Evolutionary conservation across 805 yeast species (phyloP), one percentile per base, ranked within the genome.

Genomic region (Candida boidinii): DNA sequence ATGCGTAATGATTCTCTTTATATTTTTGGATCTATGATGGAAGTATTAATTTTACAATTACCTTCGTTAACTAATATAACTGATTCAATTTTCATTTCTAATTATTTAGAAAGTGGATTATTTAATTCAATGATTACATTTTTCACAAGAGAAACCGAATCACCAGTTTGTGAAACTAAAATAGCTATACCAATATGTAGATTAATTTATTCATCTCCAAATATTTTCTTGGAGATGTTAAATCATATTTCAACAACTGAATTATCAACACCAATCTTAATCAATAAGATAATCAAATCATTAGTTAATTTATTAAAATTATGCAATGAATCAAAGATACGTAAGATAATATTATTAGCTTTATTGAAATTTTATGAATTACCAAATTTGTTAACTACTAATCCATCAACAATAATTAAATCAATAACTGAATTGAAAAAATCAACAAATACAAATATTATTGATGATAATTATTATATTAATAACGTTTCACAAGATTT

Each of bases 1-100:
- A 68, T 81, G 72, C 68, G 90, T 38, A 92, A 82, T 49, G 94
- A 83, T 54, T 59, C 85, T 0, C 63, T 75, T 31, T 71, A 66
- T 23, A 53, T 77, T 2, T 62, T 81, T 22, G 56, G 76, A 3
- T 67, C 80, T 10, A 48, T 68, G 16, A 43, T 75, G 49, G 85
- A 78, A 44, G 60, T 74, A 7, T 46, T 73, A 13, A 43, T 72
- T 3, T 48, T 74, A 27, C 53, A 55, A 33, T 28, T 42, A n/a
- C 21, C n/a, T 48, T 25, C 18, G 14, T 53, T 38, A 17, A 41
- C 39, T 15, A 49, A 49, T 15, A 26, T 34, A 3, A 40, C 46
- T n/a, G 21, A 34, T 4, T 44, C 49, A 1, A 28, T 33, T 5
- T 34, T 52, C 12, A 30, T 49, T 9, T 29, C 45, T 2, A 48